Percentiles rank a stretch among this genome's conserved stretches.
These are phyloP conservation scores for Fusarium succisae DNA, from an alignment of 2,329 filamentous ascomycete genomes.

Conservation along the genomic window DNA sequence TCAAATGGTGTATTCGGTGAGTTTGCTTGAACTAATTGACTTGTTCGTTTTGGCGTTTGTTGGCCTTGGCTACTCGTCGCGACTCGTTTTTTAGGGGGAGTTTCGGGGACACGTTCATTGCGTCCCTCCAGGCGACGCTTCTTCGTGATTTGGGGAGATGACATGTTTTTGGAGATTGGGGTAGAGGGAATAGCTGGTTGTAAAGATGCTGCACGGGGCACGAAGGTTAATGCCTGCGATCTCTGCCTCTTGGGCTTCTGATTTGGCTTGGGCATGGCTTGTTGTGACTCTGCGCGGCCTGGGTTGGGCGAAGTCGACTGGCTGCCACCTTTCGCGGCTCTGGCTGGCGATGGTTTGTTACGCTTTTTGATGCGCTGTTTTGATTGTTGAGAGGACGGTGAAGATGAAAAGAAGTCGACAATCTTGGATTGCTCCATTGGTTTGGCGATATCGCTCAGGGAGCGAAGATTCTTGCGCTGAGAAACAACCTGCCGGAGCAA, in stretches of 20 bases:
- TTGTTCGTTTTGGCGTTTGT: neutral
- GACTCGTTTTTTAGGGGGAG: neutral
- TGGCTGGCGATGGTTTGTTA: neutral
- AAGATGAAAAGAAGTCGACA: constrained; percentile 19
- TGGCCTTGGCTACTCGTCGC: neutral
- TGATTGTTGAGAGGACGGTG: neutral
- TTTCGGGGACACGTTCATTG: constrained; percentile 14
- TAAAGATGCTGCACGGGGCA: neutral
- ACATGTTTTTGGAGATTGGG: neutral
- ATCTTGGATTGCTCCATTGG: constrained; percentile 29
- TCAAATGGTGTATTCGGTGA: constrained; percentile 31
- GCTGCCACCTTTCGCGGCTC: neutral
- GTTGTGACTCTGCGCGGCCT: neutral
- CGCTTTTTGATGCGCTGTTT: neutral
- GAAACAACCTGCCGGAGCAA: neutral
- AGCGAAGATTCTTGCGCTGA: neutral
- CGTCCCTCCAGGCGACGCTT: neutral
- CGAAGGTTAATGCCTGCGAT: neutral
- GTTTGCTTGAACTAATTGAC: constrained; percentile 1
- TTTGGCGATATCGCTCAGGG: neutral
- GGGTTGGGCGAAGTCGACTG: neutral
- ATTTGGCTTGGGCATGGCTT: neutral
- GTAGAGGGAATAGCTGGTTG: neutral
- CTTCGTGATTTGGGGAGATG: constrained; percentile 7
- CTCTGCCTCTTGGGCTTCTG: neutral